These are phyloP conservation scores for Exophiala calicioides DNA, from an alignment of 2,329 filamentous ascomycete species.

Conservation along the genomic window DNA sequence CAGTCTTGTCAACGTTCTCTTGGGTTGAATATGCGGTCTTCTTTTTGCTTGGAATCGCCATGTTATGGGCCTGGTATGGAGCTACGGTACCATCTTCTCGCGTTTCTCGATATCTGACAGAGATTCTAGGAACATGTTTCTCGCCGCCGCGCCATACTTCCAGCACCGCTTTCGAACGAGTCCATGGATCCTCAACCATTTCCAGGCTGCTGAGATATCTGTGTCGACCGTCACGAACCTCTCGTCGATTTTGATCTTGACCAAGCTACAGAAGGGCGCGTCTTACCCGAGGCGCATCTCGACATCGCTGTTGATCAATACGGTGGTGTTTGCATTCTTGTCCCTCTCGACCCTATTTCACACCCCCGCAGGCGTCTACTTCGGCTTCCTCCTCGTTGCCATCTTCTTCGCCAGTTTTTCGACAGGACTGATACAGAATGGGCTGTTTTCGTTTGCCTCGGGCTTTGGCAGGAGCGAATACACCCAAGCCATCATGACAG, in stretches of 20 bases:
- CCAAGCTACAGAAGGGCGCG: conserved; percentile 75
- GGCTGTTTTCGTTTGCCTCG: conserved; percentile 85
- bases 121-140: conserved; percentile 87
- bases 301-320: conserved; percentile 72
- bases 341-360: conserved; percentile 76
- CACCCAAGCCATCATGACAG: conserved; percentile 93
- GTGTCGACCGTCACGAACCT: conserved; percentile 85
- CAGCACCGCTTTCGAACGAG: conserved; percentile 73
- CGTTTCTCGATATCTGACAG: conserved; percentile 3
- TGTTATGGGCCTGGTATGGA: conserved; percentile 93
- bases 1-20: conserved; percentile 60
- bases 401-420: conserved; percentile 78
- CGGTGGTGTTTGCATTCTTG: conserved; percentile 73
- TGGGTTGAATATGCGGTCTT: conserved; percentile 87
- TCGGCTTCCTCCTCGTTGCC: conserved; percentile 78
- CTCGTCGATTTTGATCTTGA: conserved; percentile 71
- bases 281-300: conserved; percentile 88
- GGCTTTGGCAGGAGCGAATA: conserved; percentile 85
- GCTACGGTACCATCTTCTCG: too few relatives aligned
- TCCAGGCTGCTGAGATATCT: conserved; percentile 85
- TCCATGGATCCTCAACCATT: conserved; percentile 73
- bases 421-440: conserved; percentile 87
- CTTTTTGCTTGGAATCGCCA: conserved; percentile 79
- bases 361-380: conserved; percentile 67
- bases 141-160: conserved; percentile 93